phyloP scores from a whole-genome alignment of 1,284 basidiomycete genomes.

The Apiotrichum domesticum region DNA sequence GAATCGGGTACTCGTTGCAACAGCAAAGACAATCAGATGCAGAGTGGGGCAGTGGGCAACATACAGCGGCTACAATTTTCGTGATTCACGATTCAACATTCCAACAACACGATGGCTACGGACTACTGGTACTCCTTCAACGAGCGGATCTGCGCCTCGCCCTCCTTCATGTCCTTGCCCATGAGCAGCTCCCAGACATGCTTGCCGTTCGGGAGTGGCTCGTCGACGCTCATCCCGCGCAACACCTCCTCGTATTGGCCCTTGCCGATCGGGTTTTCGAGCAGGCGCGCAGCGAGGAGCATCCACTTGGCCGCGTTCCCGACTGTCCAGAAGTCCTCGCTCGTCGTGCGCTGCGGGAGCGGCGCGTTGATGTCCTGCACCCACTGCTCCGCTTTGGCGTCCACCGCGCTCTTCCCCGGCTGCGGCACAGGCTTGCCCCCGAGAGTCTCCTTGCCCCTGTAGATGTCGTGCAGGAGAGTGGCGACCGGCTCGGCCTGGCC shows the following conservation, averaged over 20 bases:
- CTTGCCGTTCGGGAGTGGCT: slow-evolving; percentile 10
- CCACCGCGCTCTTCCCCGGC: background rate
- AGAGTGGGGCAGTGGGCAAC: too few species aligned
- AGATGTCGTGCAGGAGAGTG: slow-evolving; percentile 63
- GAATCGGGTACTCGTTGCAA: too few species aligned
- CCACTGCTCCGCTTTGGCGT: slow-evolving; percentile 21
- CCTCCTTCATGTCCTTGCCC: slow-evolving; percentile 34
- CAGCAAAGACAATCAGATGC: too few species aligned
- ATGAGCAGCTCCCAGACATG: slow-evolving; percentile 45
- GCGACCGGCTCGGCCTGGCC: slow-evolving; percentile 69
- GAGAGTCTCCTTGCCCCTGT: slow-evolving; percentile 59
- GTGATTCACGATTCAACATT: too few species aligned
- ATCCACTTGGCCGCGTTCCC: slow-evolving; percentile 43
- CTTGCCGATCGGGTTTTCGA: slow-evolving; percentile 16
- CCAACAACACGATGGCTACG: too few species aligned
- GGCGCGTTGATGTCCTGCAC: slow-evolving; percentile 25
- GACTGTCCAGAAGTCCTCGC: slow-evolving; percentile 46
- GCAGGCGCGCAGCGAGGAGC: slow-evolving; percentile 27
- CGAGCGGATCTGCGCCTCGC: slow-evolving; percentile 23
- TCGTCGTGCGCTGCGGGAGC: slow-evolving; percentile 24
- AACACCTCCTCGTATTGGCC: background rate
- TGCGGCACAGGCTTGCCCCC: slow-evolving; percentile 9
- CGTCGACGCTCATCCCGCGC: slow-evolving; percentile 4
- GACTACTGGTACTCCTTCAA: too few species aligned
- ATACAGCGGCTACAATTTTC: too few species aligned